These are phyloP conservation scores for Phytopythium helicoides DNA, from an alignment of 352 stramenopile species.

Conservation along the genomic window DNA sequence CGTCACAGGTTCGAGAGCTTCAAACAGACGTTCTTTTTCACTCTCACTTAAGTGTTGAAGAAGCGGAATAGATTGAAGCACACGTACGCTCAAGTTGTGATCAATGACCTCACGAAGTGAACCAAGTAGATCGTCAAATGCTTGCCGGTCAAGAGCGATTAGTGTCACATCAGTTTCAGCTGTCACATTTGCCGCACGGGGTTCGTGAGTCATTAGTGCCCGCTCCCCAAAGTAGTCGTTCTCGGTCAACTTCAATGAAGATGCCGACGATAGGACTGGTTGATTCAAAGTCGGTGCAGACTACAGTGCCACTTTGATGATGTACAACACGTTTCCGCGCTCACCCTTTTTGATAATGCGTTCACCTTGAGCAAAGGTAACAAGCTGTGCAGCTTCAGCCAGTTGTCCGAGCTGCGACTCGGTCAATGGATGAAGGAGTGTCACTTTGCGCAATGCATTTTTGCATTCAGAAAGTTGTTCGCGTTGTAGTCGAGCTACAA, in stretches of 20 bases:
- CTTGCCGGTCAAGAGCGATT: constrained; percentile 90
- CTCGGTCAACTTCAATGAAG: constrained; percentile 37
- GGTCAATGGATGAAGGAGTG: constrained; percentile 46
- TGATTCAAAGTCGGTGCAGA: constrained; percentile 53
- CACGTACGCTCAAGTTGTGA: constrained; percentile 81
- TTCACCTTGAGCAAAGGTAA: constrained; percentile 64
- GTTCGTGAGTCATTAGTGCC: constrained; percentile 88
- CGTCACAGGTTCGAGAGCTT: constrained; percentile 38
- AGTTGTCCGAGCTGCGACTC: constrained; percentile 61
- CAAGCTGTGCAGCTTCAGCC: constrained; percentile 60
- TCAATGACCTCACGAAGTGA: constrained; percentile 91
- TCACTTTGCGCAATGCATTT: constrained; percentile 58
- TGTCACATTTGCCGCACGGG: constrained; percentile 86
- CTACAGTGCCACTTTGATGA: constrained; percentile 75
- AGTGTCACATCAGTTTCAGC: constrained; percentile 63
- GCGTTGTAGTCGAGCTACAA: constrained; percentile 77
- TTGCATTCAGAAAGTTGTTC: constrained; percentile 68
- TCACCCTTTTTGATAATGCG: constrained; percentile 86
- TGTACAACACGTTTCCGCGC: constrained; percentile 79
- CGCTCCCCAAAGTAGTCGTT: constrained; percentile 94
- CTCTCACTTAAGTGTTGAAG: constrained; percentile 60
- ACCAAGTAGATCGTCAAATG: constrained; percentile 92
- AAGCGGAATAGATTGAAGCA: constrained; percentile 71
- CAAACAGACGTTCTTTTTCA: constrained; percentile 67
- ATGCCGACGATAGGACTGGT: constrained; percentile 16